Conservation (phyloP, 176 grass and related monocot species). For the Carex parvula region DNA sequence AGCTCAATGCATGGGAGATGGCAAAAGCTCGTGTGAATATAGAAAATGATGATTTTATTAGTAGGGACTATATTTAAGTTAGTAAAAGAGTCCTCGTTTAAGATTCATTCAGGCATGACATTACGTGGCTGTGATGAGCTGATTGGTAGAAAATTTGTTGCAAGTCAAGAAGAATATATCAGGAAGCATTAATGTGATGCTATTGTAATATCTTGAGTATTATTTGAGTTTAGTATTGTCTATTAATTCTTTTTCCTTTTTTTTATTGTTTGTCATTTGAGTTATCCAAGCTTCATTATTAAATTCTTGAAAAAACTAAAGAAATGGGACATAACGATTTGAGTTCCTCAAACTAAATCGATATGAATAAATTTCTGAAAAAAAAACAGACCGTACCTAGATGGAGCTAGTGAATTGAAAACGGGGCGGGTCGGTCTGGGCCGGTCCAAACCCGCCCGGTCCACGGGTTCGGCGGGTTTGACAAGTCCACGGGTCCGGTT, state of each 20-base stretch:
- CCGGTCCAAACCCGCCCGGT: no score
- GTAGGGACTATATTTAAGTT: not conserved
- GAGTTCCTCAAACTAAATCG: no score
- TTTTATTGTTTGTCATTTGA: not conserved
- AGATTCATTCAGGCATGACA: not conserved
- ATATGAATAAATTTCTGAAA: not conserved
- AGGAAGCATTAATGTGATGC: not conserved
- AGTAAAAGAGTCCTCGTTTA: not conserved
- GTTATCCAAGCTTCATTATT: no score
- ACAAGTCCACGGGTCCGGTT: no score
- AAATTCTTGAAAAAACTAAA: not conserved
- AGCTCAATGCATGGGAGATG: slow-evolving; percentile 65
- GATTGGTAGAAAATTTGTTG: not conserved
- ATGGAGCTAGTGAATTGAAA: no score
- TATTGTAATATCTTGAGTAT: not conserved
- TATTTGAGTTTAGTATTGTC: not conserved
- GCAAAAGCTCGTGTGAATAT: slow-evolving; percentile 35
- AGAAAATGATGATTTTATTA: slow-evolving; percentile 24
- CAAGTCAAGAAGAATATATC: not conserved
- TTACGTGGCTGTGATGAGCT: not conserved
- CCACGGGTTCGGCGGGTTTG: no score
- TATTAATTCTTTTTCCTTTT: not conserved
- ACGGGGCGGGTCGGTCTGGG: no score
- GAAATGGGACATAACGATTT: not conserved
- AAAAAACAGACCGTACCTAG: not conserved